Evolutionary conservation across 2,329 filamentous ascomycete species (phyloP), one percentile per base, ranked within the genome.

Genomic region (Geosmithia putterillii): DNA sequence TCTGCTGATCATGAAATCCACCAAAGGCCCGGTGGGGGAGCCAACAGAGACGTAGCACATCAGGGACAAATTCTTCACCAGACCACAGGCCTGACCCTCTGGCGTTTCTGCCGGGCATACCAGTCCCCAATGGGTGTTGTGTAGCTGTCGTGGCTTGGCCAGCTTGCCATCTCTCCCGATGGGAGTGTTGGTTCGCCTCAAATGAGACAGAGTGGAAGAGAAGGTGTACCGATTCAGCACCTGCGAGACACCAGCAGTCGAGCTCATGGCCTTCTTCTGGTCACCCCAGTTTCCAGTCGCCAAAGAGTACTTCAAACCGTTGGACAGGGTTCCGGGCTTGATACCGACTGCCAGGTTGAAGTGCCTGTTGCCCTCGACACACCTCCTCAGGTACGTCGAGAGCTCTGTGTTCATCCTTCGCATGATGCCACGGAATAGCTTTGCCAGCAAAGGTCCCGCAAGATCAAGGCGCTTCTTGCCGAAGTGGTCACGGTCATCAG

Each of bases 251-350:
- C 92, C 94, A 40, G 92, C 92, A 50, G 94, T 96, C 1, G 89
- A 86, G 53, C 83, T 90, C 54, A 86, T 85, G 18, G 92, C 89
- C 70, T 96, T 98, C 75, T 96, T 98, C 69, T 98, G 92, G 52
- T 98, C 92, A 57, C 92, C 94, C 94, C 92, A 98, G 65, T 98
- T 98, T 51, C 92, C 92, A 14, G 92, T 98, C 21, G 92, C 90
- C 48, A 98, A 72, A 42, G 92, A 95, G 65, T 98, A 98, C 60
- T 95, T 95, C 51, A 98, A 67, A 41, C 90, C 92, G 57, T 92
- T 94, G 18, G 89, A 94, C 51, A 98, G 74, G 18, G 92, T 95
- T 48, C 81, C 83, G 19, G 84, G 81, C 68, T 95, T 96, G 56
- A 96, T 83, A 52, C 88, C 92, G 46, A 95, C 76, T 14, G 86